Conservation (phyloP, 306 rosid genomes). For the Clitoria ternatea region DNA sequence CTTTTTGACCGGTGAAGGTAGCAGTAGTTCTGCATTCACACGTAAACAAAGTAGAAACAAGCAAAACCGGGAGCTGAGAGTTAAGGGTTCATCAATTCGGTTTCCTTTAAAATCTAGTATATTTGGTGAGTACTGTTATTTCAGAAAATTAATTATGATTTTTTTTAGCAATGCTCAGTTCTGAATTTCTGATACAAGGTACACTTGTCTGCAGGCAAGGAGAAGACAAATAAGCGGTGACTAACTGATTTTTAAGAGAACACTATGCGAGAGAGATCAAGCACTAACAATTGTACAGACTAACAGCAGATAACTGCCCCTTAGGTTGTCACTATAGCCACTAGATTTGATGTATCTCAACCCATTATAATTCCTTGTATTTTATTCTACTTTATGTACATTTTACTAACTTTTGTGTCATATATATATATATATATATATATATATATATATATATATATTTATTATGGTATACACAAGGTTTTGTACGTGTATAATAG, state of each 20-base stretch:
- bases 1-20: constrained; percentile 61
- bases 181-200: constrained; percentile 33
- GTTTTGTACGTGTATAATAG: constrained; percentile 10
- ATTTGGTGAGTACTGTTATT: constrained; percentile 55
- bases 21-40: constrained; percentile 41
- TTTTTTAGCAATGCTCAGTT: constrained; percentile 6
- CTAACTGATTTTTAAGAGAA: not conserved
- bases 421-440: too few relatives aligned
- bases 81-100: constrained; percentile 69
- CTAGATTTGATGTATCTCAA: constrained; percentile 10
- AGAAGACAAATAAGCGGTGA: constrained; percentile 62
- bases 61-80: constrained; percentile 65
- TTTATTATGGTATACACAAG: not conserved
- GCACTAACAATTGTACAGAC: constrained; percentile 40
- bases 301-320: constrained; percentile 31
- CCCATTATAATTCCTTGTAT: constrained; percentile 22
- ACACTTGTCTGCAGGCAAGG: constrained; percentile 51
- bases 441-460: too few relatives aligned
- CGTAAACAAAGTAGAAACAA: constrained; percentile 53
- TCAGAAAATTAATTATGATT: not conserved
- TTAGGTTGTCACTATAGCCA: constrained; percentile 6
- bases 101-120: constrained; percentile 75
- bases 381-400: constrained; percentile 17
- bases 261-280: constrained; percentile 14
- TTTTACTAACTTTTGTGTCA: constrained; percentile 12